A percentile compares a stretch with the other conserved stretches of the same genome.
Conservation (phyloP, 352 stramenopile genomes). For the Pythium sukuiense region DNA sequence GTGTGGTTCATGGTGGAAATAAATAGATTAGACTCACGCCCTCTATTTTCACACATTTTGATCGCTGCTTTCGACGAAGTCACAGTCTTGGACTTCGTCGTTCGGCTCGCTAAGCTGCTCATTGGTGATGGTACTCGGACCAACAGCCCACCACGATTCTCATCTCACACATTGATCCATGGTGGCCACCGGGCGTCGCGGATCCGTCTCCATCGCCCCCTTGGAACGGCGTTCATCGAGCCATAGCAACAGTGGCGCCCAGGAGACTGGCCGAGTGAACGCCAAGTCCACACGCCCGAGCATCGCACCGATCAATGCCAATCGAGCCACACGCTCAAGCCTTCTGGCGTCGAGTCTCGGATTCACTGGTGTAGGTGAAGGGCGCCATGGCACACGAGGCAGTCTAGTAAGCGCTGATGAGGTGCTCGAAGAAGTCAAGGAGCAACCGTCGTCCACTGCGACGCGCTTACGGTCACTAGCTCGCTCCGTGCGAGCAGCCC, state of each 20-base stretch:
- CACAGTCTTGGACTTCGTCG: too few species aligned
- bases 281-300: conserved; percentile 20
- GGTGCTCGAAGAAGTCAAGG: conserved; percentile 21
- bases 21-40: too few species aligned
- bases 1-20: too few species aligned
- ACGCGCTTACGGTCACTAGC: conserved; percentile 46
- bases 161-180: neutral
- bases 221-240: conserved; percentile 10
- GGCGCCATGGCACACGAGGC: neutral
- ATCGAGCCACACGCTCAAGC: conserved; percentile 5
- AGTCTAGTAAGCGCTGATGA: neutral
- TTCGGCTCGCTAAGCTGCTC: neutral
- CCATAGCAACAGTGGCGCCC: neutral
- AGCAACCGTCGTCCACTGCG: conserved; percentile 40
- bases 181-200: conserved; percentile 1
- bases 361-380: conserved; percentile 16
- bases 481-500: conserved; percentile 51
- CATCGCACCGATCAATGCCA: conserved; percentile 18
- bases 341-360: conserved; percentile 14
- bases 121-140: neutral
- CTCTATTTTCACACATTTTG: too few species aligned
- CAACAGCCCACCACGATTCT: neutral
- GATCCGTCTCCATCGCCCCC: neutral
- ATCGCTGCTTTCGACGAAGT: too few species aligned
- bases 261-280: neutral